Base-by-base conservation (phyloP, 805 yeast species). In the Monosporozyma unispora region DNA sequence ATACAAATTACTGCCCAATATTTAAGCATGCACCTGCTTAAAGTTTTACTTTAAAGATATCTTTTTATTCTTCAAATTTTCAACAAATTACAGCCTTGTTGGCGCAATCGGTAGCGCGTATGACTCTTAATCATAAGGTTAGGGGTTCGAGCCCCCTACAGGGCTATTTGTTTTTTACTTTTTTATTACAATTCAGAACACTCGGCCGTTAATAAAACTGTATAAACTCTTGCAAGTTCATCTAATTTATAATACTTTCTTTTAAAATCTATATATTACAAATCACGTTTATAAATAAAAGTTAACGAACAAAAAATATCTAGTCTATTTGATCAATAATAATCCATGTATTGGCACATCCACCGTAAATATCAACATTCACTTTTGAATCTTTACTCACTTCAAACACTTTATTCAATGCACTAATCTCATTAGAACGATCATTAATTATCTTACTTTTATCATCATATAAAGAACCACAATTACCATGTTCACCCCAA, bases 401-500 rank as follows among this genome's bases (percentile, higher is more conserved):
- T 6, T n/a, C 41, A 35, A 56, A 47, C 5, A 61, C 38, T 6
- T 31, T 42, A 39, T 62, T 60, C 12, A 61, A 43, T 2, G 56
- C 56, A 43, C 63, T 61, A 6, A 48, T 45, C 22, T 50, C 53
- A 49, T 62, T 62, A n/a, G 64, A 56, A 39, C 48, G 39, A 41
- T 62, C 68, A 42, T 62, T 62, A n/a, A 55, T 47, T 4, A 28
- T 40, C 4, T n/a, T 38, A 16, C 47, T 9, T 18, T 47, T 40
- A 25, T 38, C 23, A 16, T 44, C 28, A 14, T 37, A 39, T 11
- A 35, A 35, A 25, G 48, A 38, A 5, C 96, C 96, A 67, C 98
- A 91, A 62, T 91, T 91, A 0, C 99, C 99, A 65, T 91, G 99
- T 60, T 93, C 98, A 12, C 96, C 97, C 99, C 99, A 91, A 0